Evolutionary conservation across 1,284 basidiomycete genomes (phyloP).

Genomic region (Fomitiporia mediterranea): DNA sequence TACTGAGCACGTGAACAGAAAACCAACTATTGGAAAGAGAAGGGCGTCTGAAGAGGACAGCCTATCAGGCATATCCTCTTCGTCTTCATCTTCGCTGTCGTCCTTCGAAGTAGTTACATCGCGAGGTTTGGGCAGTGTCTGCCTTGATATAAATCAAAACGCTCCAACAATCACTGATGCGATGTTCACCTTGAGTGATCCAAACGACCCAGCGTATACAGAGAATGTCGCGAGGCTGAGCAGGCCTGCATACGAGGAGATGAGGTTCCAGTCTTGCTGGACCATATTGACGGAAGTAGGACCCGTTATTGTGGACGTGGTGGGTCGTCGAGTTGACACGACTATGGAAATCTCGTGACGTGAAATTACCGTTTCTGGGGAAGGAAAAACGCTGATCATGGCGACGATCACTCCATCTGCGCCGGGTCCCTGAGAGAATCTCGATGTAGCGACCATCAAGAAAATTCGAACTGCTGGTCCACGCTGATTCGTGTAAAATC

Average conservation of each 20-base stretch:
- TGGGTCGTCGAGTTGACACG: background rate
- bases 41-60: slow-evolving; percentile 68
- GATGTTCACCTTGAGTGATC: slow-evolving; percentile 57
- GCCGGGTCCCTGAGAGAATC: too few species aligned
- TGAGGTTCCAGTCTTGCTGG: slow-evolving; percentile 47
- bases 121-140: slow-evolving; percentile 27
- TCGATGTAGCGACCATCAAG: too few species aligned
- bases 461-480: too few species aligned
- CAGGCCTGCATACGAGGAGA: slow-evolving; percentile 65
- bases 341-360: background rate
- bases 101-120: slow-evolving; percentile 24
- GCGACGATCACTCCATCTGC: background rate
- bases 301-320: background rate
- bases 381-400: background rate
- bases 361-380: background rate
- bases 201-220: slow-evolving; percentile 63
- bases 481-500: slow-evolving; percentile 2
- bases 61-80: slow-evolving; percentile 43
- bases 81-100: slow-evolving; percentile 40
- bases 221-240: slow-evolving; percentile 55
- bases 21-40: slow-evolving; percentile 67
- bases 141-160: background rate
- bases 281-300: background rate
- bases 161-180: background rate
- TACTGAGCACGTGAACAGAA: background rate